A percentile compares a stretch with the other conserved stretches of the same genome.
phyloP scores from a whole-genome alignment of 805 yeast genomes.

The Kazachstania taianensis region DNA sequence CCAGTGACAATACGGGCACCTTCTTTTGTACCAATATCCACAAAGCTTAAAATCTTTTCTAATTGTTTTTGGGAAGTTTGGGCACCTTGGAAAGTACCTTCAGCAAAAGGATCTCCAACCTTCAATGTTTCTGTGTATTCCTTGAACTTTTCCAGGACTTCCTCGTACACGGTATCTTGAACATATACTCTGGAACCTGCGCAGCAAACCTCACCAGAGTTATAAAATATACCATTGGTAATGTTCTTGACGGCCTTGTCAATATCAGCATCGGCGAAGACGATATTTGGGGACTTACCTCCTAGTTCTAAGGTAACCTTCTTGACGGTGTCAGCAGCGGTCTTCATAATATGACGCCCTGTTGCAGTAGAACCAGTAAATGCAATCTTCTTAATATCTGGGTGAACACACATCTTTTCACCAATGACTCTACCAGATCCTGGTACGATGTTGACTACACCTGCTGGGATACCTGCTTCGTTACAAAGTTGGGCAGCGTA shows the following conservation, averaged over 20 bases:
- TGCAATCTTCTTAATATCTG: slow-evolving; percentile 78
- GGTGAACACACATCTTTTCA: slow-evolving; percentile 66
- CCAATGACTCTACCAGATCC: slow-evolving; percentile 86
- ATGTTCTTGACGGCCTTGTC: slow-evolving; percentile 67
- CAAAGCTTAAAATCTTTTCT: slow-evolving; percentile 65
- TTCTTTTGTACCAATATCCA: slow-evolving; percentile 67
- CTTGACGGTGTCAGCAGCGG: slow-evolving; percentile 75
- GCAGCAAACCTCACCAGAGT: slow-evolving; percentile 93
- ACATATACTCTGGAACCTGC: slow-evolving; percentile 90
- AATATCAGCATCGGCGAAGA: slow-evolving; percentile 77
- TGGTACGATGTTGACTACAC: slow-evolving; percentile 78
- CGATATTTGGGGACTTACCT: slow-evolving; percentile 90
- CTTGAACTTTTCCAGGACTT: slow-evolving; percentile 52
- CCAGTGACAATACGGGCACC: slow-evolving; percentile 74
- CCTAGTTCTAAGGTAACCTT: slow-evolving; percentile 92
- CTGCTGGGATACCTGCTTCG: slow-evolving; percentile 86
- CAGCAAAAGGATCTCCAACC: slow-evolving; percentile 79
- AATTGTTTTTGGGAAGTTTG: slow-evolving; percentile 77
- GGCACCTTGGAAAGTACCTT: slow-evolving; percentile 78
- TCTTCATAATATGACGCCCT: slow-evolving; percentile 73
- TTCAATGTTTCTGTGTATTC: slow-evolving; percentile 43
- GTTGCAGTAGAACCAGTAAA: slow-evolving; percentile 93
- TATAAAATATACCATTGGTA: slow-evolving; percentile 76
- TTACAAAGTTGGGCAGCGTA: slow-evolving; percentile 57
- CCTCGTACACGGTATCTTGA: slow-evolving; percentile 76